phyloP scores from a whole-genome alignment of 1,139 yeast species.

The Maudiozyma humilis region DNA sequence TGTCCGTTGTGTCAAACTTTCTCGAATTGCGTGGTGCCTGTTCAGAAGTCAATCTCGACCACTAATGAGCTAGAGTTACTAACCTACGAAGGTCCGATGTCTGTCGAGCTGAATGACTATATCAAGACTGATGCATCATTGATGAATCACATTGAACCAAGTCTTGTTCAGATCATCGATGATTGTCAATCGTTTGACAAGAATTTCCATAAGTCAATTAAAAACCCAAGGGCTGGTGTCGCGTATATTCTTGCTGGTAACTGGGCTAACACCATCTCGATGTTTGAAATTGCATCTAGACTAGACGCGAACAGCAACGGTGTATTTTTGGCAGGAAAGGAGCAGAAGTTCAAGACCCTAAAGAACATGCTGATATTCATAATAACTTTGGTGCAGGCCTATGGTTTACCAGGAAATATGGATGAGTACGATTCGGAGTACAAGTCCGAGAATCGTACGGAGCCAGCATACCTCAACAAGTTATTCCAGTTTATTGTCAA shows the following conservation, averaged over 20 bases:
- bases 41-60: conserved; percentile 14
- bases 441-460: not conserved
- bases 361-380: conserved; percentile 32
- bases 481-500: conserved; percentile 28
- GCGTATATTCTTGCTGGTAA: conserved; percentile 27
- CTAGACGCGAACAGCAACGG: conserved; percentile 34
- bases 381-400: conserved; percentile 26
- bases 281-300: conserved; percentile 50
- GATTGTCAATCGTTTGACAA: conserved; percentile 23
- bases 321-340: conserved; percentile 33
- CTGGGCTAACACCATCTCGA: conserved; percentile 49
- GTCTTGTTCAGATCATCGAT: conserved; percentile 14
- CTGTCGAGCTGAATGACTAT: not conserved
- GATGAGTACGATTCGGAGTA: not conserved
- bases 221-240: conserved; percentile 15
- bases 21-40: conserved; percentile 36
- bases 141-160: not conserved
- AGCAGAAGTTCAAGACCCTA: conserved; percentile 31
- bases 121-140: not conserved
- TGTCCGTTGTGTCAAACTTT: conserved; percentile 63
- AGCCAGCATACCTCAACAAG: conserved; percentile 15
- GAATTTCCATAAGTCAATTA: conserved; percentile 12
- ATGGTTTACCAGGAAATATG: conserved; percentile 17
- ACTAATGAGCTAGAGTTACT: conserved; percentile 11
- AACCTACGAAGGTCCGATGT: conserved; percentile 3